Evolutionary conservation across 2,329 filamentous ascomycete genomes (phyloP).

Genomic region (Helotiales sp.): DNA sequence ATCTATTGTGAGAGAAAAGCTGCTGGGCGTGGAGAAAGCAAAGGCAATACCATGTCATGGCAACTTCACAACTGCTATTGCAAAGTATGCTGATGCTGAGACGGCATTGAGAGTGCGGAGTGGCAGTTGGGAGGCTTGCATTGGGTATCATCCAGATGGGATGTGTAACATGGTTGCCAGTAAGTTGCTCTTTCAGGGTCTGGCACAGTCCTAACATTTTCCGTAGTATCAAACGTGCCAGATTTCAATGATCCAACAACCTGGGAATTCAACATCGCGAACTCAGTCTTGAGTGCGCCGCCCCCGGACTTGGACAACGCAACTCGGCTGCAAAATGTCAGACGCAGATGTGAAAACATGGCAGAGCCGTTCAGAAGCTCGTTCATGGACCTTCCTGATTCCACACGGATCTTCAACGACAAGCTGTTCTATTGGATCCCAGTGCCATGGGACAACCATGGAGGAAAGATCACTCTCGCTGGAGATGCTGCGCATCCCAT

Average conservation of each 20-base stretch:
- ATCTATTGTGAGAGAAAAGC: constrained; percentile 37
- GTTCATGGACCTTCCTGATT: neutral
- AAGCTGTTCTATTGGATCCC: constrained; percentile 38
- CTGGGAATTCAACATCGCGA: constrained; percentile 15
- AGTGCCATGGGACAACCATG: constrained; percentile 19
- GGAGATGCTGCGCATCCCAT: constrained; percentile 18
- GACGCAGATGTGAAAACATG: neutral
- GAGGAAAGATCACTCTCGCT: constrained; percentile 8
- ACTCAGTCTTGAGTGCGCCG: constrained; percentile 1
- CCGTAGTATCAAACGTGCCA: constrained; percentile 5
- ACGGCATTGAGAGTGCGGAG: constrained; percentile 10
- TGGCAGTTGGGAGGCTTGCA: neutral
- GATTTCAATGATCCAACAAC: constrained; percentile 14
- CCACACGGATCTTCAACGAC: constrained; percentile 7
- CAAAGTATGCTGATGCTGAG: constrained; percentile 7
- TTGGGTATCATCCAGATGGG: constrained; percentile 14
- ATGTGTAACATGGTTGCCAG: constrained; percentile 17
- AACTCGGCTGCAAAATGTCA: neutral
- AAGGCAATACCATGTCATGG: neutral
- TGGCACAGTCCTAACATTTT: neutral
- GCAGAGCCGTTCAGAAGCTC: constrained; percentile 11
- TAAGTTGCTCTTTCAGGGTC: neutral
- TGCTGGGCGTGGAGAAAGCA: constrained; percentile 40
- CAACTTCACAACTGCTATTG: constrained; percentile 3
- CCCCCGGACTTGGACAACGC: neutral